Evolutionary conservation across 257 asterid genomes (phyloP).

Genomic region (Solanum bulbocastanum): DNA sequence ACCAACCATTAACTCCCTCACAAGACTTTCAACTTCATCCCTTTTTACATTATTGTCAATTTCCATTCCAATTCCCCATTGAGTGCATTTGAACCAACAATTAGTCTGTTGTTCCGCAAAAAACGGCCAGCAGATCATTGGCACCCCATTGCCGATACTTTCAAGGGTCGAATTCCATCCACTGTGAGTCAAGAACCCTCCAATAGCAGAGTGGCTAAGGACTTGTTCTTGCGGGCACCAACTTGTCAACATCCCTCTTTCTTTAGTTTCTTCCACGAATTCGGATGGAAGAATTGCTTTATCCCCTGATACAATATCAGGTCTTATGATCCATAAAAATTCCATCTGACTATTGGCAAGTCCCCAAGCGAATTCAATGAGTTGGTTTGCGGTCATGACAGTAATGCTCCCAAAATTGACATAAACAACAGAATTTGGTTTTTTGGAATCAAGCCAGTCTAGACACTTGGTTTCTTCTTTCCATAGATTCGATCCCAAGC

Average conservation of each 20-base stretch:
- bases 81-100: too few species aligned
- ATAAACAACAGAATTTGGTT: slow-evolving; percentile 27
- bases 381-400: slow-evolving; percentile 25
- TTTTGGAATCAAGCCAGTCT: slow-evolving; percentile 42
- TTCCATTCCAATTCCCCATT: too few species aligned
- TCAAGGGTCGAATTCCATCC: slow-evolving; percentile 57
- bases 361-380: slow-evolving; percentile 51
- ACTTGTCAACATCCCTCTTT: slow-evolving; percentile 20
- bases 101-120: slow-evolving; percentile 44
- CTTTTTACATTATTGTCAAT: too few species aligned
- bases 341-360: slow-evolving; percentile 28
- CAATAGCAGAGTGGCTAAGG: slow-evolving; percentile 31
- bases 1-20: slow-evolving; percentile 24
- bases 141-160: slow-evolving; percentile 27
- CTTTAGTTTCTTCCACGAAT: slow-evolving; percentile 19
- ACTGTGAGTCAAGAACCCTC: slow-evolving; percentile 49
- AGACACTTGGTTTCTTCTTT: slow-evolving; percentile 32
- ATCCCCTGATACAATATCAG: slow-evolving; percentile 39
- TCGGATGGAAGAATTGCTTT: slow-evolving; percentile 14
- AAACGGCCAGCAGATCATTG: slow-evolving; percentile 63
- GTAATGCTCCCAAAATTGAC: slow-evolving; percentile 43
- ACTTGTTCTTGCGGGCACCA: slow-evolving; percentile 59
- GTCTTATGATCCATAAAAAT: slow-evolving; percentile 46
- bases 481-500: slow-evolving; percentile 40
- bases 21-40: too few species aligned